Base-by-base conservation (phyloP, 2,329 filamentous ascomycete species). In the Neonectria neomacrospora region DNA sequence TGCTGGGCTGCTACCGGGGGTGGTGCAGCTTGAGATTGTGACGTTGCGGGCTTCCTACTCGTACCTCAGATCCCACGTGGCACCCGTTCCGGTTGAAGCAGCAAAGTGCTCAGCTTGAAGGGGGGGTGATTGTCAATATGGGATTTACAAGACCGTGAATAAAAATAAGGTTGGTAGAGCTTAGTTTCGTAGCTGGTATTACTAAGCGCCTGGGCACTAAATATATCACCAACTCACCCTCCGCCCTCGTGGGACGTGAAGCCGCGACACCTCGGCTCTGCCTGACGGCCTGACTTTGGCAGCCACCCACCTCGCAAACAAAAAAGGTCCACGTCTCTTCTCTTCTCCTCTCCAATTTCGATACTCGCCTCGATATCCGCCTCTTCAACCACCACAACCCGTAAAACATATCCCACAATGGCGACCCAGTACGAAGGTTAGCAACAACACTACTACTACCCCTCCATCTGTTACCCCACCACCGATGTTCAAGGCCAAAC, bases 381-480 rank as follows among this genome's bases (percentile, higher is more conserved):
- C 20, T 39, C 5, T 48, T 26, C 59, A 42, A 41, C 8, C 34
- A 18, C 42, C 42, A 16, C n/a, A n/a, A 45, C 20, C 51, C 44
- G 45, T 20, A 54, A 51, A 54, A 10, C 9, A 28, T 14, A 58
- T 42, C 52, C 57, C 73, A 77, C 54, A 68, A 87, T 88, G 85
- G 79, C 85, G 53, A 86, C 82, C 18, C 85, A 85, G 69, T 88
- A 88, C 76, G 86, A 88, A 81, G 79, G 86, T 83, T 26, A n/a
- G 60, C 42, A 54, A 75, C 53, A 64, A 60, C 58, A n/a, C 12
- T 56, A 48, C 39, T 55, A 26, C 23, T 26, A 39, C 61, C 55
- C 61, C 54, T 54, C 58, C 37, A 55, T 50, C 51, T 34, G 18
- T 58, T 44, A 42, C 54, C 58, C 28, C 44, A 57, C 51, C 45